Base-by-base conservation (phyloP, 179 eudicot genomes). In the Actinidia arguta region DNA sequence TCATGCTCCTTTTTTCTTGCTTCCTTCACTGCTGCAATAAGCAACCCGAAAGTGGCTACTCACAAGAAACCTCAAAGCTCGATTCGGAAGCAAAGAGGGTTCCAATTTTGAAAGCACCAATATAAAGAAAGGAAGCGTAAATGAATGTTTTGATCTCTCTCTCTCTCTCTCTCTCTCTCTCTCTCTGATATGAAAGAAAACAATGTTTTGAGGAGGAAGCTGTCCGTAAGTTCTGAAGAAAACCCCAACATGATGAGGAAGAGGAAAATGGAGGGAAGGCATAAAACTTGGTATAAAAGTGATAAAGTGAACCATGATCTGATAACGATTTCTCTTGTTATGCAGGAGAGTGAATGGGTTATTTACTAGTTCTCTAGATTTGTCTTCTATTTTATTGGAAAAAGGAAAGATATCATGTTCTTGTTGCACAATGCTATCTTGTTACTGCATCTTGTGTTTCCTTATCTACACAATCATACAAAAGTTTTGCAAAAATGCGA, bases 251-350 rank as follows among this genome's bases (percentile, higher is more conserved):
- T 5, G 47, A 12, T 75, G 66, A 44, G 82, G 52, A 56, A 81
- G 63, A 78, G 73, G 69, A 66, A 82, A 84, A 71, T 80, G 80
- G 87, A 78, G 84, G 84, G 85, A 87, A 87, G 87, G 89, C 73
- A 87, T 79, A 77, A 87, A 79, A 39, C 48, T 79, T 84, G 82
- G 80, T 55, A 58, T 16, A 59, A 78, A 81, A 82, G 81, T 59
- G 71, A 39, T 68, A 42, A 78, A 42, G 77, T 66, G 75, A 27
- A 58, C 42, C 14, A 44, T 69, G 36, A 68, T 39, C 18, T 36
- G 22, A 27, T 50, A 13, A 4, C n/a, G 25, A 36, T 25, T 64
- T 18, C 63, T 62, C 51, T 47, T n/a, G 1, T 5, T 42, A 11
- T 39, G 80, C 7, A 61, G 69, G 22, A 59, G 48, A 47, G 27